Evolutionary conservation across 1,284 basidiomycete genomes (phyloP).

Genomic region (Ceratobasidium sp.): DNA sequence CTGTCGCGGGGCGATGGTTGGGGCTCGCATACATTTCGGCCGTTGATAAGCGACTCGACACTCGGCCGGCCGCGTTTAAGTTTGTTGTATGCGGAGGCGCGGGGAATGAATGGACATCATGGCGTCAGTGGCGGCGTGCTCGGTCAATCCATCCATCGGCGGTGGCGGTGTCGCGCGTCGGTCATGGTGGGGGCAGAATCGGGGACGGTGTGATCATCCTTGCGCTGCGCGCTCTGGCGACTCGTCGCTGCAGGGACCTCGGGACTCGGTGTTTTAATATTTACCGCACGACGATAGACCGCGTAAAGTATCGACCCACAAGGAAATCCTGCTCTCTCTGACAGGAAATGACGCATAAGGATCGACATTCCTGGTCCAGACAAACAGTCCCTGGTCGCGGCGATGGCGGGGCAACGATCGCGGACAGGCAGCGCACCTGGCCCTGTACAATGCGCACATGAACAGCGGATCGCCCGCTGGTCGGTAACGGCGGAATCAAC

Average conservation of each 20-base stretch:
- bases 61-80: not conserved
- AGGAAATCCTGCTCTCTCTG: not conserved
- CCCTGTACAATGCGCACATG: not conserved
- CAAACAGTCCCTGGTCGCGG: not conserved
- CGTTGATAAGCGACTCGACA: not conserved
- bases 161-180: not conserved
- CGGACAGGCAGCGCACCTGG: not conserved
- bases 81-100: not conserved
- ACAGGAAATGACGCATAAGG: not conserved
- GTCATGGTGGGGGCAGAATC: not conserved
- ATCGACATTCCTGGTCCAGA: not conserved
- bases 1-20: not conserved
- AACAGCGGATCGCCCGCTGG: slow-evolving; percentile 8
- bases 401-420: not conserved
- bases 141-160: not conserved
- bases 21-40: not conserved
- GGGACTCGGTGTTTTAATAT: not conserved
- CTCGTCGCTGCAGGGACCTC: too few relatives aligned
- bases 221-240: too few relatives aligned
- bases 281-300: too few relatives aligned
- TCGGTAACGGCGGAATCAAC: not conserved
- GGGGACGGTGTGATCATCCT: too few relatives aligned
- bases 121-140: slow-evolving; percentile 6
- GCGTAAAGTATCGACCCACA: not conserved
- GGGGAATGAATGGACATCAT: not conserved